Evolutionary conservation across 75 land plant genomes (phyloP).

Genomic region (Gnetum montanum): DNA sequence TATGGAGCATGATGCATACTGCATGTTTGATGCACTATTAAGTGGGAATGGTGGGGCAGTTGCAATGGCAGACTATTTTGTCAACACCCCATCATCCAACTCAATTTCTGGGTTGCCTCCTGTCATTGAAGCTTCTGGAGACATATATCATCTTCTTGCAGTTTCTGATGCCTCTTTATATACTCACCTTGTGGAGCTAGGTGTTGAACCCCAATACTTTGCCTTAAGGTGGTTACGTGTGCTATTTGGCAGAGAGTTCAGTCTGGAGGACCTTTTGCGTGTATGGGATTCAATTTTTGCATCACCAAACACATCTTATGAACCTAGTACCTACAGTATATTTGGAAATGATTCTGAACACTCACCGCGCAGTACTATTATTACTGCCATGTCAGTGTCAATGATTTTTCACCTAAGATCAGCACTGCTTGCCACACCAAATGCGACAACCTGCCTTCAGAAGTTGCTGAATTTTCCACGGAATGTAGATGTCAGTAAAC

Average conservation of each 20-base stretch:
- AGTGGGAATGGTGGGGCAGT: constrained; percentile 47
- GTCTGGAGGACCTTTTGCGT: constrained; percentile 49
- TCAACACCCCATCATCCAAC: constrained; percentile 22
- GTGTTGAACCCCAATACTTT: constrained; percentile 92
- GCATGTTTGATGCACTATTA: constrained; percentile 86
- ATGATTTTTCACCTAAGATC: constrained; percentile 75
- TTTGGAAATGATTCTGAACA: constrained; percentile 3
- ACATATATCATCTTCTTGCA: constrained; percentile 67
- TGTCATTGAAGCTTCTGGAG: constrained; percentile 64
- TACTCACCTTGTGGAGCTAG: constrained; percentile 73
- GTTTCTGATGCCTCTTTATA: constrained; percentile 62
- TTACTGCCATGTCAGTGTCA: constrained; percentile 65
- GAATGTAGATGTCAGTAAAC: constrained; percentile 36
- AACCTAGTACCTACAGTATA: constrained; percentile 10
- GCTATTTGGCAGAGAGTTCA: constrained; percentile 82
- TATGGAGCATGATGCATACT: constrained; percentile 92
- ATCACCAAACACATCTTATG: constrained; percentile 29
- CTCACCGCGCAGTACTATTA: constrained; percentile 62
- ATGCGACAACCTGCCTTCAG: constrained; percentile 76
- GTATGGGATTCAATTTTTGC: constrained; percentile 90
- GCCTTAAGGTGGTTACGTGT: constrained; percentile 85
- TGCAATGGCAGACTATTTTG: constrained; percentile 72
- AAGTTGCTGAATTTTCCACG: constrained; percentile 66
- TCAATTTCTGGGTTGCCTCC: constrained; percentile 48
- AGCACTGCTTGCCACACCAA: constrained; percentile 66